Base-by-base conservation (phyloP, 352 stramenopile species). In the Phytophthora capsici region DNA sequence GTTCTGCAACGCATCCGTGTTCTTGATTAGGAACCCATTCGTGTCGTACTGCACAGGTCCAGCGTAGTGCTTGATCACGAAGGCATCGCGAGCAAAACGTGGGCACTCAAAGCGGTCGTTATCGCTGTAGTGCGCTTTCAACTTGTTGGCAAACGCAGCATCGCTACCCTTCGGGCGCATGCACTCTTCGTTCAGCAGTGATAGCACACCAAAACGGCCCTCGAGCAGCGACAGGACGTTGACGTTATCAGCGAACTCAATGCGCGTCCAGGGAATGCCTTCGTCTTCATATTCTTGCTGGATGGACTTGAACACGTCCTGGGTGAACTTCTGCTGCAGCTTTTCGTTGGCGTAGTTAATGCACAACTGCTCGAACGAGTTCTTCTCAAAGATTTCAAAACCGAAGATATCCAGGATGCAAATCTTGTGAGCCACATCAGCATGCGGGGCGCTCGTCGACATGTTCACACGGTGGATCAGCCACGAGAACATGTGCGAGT, bases 311-410 rank as follows among this genome's bases (percentile, higher is more conserved):
- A 99, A 98, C 51, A 98, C 95, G 61, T 98, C 88, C 72, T 97
- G 88, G 40, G 96, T 98, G 66, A 97, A 96, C 57, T 94, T 93
- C 75, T 92, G 85, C 75, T 99, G 96, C 10, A 99, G 78, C 45
- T 95, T 94, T 66, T 99, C 94, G 66, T 99, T 99, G 43, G 93
- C 95, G 71, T 98, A 98, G 73, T 99, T 99, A 73, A 99, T 99
- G 52, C 94, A 98, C 19, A 98, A 62, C 63, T 98, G 94, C 69
- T 99, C 95, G 72, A 98, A 99, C 43, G 89, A 98, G 77, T 99
- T 99, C 55, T 87, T 89, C 48, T 97, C 86, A 57, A 99, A 99
- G 32, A 96, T 98, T 75, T 99, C 97, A 78, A 99, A 99, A 6
- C 97, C 97, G 82, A 99, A 99, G 68, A 99, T 99, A 85, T 99